Percentiles rank a stretch among this genome's conserved stretches.
Conservation (phyloP, 1,284 basidiomycete genomes). For the Tetrapyrgos nigripes region DNA sequence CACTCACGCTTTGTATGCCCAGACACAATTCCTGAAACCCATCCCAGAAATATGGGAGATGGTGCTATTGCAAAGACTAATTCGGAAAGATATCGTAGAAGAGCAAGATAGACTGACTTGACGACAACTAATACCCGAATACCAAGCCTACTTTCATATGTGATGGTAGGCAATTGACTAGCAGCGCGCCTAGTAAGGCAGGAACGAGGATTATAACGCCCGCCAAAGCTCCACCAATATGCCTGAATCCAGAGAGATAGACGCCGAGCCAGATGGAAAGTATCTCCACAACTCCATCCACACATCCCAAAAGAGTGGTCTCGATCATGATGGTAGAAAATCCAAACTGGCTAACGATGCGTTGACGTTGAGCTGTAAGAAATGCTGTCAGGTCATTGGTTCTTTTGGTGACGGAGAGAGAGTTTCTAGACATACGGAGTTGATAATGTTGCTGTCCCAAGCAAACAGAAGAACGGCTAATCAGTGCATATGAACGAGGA, state of each 20-base stretch:
- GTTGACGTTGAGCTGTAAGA: slow-evolving; percentile 62
- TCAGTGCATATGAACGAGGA: not conserved
- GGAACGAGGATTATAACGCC: slow-evolving; percentile 70
- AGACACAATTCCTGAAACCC: slow-evolving; percentile 60
- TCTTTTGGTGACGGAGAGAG: too few relatives aligned
- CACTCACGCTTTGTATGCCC: slow-evolving; percentile 14
- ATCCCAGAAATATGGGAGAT: slow-evolving; percentile 75
- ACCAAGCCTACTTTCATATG: slow-evolving; percentile 72
- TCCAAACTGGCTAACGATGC: slow-evolving; percentile 79
- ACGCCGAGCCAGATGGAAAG: slow-evolving; percentile 67
- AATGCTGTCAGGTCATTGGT: not conserved
- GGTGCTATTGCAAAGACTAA: slow-evolving; percentile 73
- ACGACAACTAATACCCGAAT: slow-evolving; percentile 79
- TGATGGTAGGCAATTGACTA: slow-evolving; percentile 72
- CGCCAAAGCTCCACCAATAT: slow-evolving; percentile 65
- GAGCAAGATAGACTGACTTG: slow-evolving; percentile 43
- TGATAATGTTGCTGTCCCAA: slow-evolving; percentile 55
- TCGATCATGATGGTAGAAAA: slow-evolving; percentile 72
- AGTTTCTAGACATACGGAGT: slow-evolving; percentile 33
- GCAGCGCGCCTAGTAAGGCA: slow-evolving; percentile 71
- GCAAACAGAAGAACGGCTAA: not conserved
- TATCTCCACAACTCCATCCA: slow-evolving; percentile 78
- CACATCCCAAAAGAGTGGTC: slow-evolving; percentile 79
- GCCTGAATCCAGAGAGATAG: slow-evolving; percentile 54
- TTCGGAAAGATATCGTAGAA: not conserved